Percentiles rank a stretch among this genome's conserved stretches.
Conservation (phyloP, 208 protist species). For the Crithidia sp. region DNA sequence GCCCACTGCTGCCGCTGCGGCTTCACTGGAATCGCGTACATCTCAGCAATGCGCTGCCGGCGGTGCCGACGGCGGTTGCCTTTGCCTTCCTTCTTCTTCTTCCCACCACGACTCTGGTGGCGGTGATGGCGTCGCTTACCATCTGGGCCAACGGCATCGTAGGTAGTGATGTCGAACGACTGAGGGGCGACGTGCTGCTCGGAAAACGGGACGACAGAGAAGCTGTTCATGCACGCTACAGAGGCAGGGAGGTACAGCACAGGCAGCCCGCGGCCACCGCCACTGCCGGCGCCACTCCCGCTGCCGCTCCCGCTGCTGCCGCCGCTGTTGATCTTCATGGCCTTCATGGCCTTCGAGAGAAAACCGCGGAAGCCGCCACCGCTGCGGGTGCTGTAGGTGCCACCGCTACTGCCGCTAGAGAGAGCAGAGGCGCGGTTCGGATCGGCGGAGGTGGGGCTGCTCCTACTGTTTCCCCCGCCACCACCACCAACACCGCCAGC, state of each 20-base stretch:
- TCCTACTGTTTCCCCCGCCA: background rate
- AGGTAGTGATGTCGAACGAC: constrained; percentile 5
- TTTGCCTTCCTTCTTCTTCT: background rate
- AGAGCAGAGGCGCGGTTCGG: background rate
- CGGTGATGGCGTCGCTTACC: background rate
- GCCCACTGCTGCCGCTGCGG: constrained; percentile 26
- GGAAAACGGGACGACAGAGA: constrained; percentile 18
- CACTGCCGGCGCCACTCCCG: constrained; percentile 7
- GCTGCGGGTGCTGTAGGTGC: constrained; percentile 12
- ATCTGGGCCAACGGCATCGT: background rate
- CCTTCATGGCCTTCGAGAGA: constrained; percentile 71
- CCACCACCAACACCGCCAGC: constrained; percentile 5
- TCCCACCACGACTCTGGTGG: background rate
- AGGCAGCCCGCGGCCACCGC: constrained; percentile 19
- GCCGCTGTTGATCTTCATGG: constrained; percentile 35
- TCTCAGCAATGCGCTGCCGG: background rate
- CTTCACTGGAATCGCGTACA: background rate
- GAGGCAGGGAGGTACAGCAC: constrained; percentile 33
- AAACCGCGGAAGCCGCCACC: constrained; percentile 41
- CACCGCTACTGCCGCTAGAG: constrained; percentile 14
- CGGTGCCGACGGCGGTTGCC: background rate
- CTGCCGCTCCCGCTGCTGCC: constrained; percentile 3
- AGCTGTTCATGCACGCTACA: constrained; percentile 24
- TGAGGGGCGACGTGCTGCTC: constrained; percentile 3
- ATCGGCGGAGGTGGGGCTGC: constrained; percentile 2